Conservation (phyloP, 1,284 basidiomycete species). For the Irpex sp. region DNA sequence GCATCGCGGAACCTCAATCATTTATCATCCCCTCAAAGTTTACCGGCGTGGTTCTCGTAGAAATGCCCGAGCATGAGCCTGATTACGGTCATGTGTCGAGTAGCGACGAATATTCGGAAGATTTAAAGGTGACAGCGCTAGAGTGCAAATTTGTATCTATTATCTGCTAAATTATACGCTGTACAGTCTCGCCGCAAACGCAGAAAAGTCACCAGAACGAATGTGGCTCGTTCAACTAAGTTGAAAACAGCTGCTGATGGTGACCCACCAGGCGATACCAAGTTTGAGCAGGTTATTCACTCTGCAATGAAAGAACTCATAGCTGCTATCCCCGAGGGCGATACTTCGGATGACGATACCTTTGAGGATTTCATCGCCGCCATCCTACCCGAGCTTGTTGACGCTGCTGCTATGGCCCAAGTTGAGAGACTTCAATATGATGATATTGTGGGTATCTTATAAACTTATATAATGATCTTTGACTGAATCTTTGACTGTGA, state of each 20-base stretch:
- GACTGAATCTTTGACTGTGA: not conserved
- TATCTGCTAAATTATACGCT: not conserved
- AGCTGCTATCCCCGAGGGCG: not conserved
- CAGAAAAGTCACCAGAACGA: not conserved
- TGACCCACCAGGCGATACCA: not conserved
- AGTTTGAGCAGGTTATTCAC: not conserved
- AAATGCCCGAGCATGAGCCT: not conserved
- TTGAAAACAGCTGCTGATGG: not conserved
- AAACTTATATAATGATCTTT: not conserved
- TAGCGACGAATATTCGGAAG: conserved; percentile 2
- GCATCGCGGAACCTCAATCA: too few species aligned
- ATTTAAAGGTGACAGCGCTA: not conserved
- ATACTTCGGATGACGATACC: conserved; percentile 1
- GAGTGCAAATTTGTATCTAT: not conserved
- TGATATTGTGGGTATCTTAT: conserved; percentile 15
- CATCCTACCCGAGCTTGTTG: conserved; percentile 17
- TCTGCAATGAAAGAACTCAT: not conserved
- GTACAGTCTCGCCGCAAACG: not conserved
- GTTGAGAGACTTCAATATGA: conserved; percentile 10
- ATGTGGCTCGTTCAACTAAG: not conserved
- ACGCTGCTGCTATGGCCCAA: conserved; percentile 14
- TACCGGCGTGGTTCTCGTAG: too few species aligned
- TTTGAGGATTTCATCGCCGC: conserved; percentile 22
- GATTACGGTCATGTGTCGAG: not conserved
- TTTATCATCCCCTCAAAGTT: too few species aligned